Evolutionary conservation across 1,284 basidiomycete genomes (phyloP), one percentile per base, ranked within the genome.

Genomic region (Stereum hirsutum): DNA sequence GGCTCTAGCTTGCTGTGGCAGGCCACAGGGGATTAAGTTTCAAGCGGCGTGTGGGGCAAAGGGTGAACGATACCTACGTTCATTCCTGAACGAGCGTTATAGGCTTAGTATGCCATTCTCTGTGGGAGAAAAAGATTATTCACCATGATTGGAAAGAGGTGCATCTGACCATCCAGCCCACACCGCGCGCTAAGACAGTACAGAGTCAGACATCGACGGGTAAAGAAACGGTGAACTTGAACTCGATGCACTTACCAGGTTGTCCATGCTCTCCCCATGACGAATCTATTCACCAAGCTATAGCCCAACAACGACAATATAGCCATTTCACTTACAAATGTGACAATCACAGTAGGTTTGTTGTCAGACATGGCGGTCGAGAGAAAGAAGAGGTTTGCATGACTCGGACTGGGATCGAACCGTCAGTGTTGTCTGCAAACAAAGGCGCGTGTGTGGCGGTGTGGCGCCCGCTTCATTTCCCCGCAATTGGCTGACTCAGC

Each of bases 91-190:
- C 10, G 36, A 17, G 20, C 3, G 17, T n/a, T 45, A 10, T 20
- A 8, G 32, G 39, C 34, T 21, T 25, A 20, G 36, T 8, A 26
- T 10, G 23, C 24, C 5, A 15, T 26, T n/a, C n/a, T n/a, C n/a
- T n/a, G n/a, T n/a, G n/a, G n/a, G n/a, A n/a, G n/a, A n/a, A n/a
- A 26, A 35, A 45, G 21, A 31, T 8, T 14, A 63, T 70, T 59
- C 55, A 84, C 90, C 91, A 59, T 92, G 87, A 51, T 81, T 81
- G 14, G 87, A 85, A 4, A 94, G 69, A 0, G 86, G 78, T 2
- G 90, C 79, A 61, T 95, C 89, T 47, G 72, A 74, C 75, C 84
- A 89, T 8, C 91, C 91, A 21, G 89, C 88, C 89, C 89, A 93
- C 6, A 78, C 54, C 1, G 62, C 55, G 46, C 58, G 68, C 76